Percentiles rank a stretch among this genome's conserved stretches.
These are phyloP conservation scores for Nicotiana tomentosiformis DNA, from an alignment of 257 asterid species.

Conservation along the genomic window DNA sequence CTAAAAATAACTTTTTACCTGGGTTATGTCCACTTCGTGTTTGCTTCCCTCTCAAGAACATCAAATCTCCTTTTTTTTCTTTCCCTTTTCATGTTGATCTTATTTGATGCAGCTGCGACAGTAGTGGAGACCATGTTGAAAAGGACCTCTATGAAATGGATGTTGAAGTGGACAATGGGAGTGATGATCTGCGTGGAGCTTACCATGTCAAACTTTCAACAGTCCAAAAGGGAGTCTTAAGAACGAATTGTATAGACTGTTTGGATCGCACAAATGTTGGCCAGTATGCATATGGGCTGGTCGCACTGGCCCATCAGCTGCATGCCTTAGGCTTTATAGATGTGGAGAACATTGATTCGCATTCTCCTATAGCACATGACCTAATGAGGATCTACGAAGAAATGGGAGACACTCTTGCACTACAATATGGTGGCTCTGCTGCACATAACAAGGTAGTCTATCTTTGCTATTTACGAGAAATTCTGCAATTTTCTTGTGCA, in stretches of 20 bases:
- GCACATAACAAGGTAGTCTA: constrained; percentile 87
- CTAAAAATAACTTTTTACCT: background rate
- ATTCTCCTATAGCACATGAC: constrained; percentile 60
- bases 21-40: background rate
- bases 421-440: constrained; percentile 96
- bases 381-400: constrained; percentile 80
- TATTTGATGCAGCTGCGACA: constrained; percentile 1
- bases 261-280: constrained; percentile 96
- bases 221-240: constrained; percentile 79
- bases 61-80: background rate
- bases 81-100: background rate
- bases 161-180: background rate
- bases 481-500: background rate
- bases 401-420: constrained; percentile 94
- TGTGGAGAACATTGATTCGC: constrained; percentile 38
- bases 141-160: constrained; percentile 22
- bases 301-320: constrained; percentile 76
- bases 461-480: background rate
- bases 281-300: constrained; percentile 82
- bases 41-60: background rate
- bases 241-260: constrained; percentile 98
- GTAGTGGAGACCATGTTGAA: constrained; percentile 25
- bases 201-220: constrained; percentile 32
- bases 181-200: constrained; percentile 18
- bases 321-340: constrained; percentile 59